Evolutionary conservation across 371 early-diverging fungal genomes (phyloP), one percentile per base, ranked within the genome.

Genomic region (Rhizomucor pusillus): DNA sequence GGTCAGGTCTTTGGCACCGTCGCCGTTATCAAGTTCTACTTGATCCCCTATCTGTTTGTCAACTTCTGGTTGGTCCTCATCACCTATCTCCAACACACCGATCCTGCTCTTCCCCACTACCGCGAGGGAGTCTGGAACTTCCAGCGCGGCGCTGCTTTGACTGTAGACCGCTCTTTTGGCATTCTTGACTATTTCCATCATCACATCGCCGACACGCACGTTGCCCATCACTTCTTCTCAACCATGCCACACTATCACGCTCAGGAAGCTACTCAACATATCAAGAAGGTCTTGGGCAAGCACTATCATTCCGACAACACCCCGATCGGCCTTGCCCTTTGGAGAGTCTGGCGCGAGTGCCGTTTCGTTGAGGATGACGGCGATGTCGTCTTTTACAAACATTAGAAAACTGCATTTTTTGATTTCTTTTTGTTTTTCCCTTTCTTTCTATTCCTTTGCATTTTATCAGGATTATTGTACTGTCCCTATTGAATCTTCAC

Each of bases 181-280:
- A 65, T 91, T 66, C 74, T 92, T 65, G 86, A 93, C 74, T 68
- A 77, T 60, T 84, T 87, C 71, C 79, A 88, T 75, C 93, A 93
- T 68, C 86, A 86, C 60, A 91, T 90, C 59, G 74, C 80, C 43
- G 90, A 91, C 67, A 85, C 90, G 7, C 92, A 91, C 60, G 90
- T 93, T 25, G 91, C 87, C 14, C 94, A 94, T 66, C 94, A 94
- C 67, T 67, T 91, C 58, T 94, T 92, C 79, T 88, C 89, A 23
- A 85, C 81, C 44, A 92, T 94, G 91, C 94, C 94, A 5, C 90
- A 90, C 74, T 94, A 94, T 77, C 81, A 94, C 55, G 89, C 93
- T 13, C 72, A 78, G 50, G 89, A 90, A 70, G 94, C 94, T 5
- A 94, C 94, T 13, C 60, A 62, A 43, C 82, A 85, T 44, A 63